These are phyloP conservation scores for Alternaria gaisen DNA, from an alignment of 2,329 filamentous ascomycete genomes.

Conservation along the genomic window DNA sequence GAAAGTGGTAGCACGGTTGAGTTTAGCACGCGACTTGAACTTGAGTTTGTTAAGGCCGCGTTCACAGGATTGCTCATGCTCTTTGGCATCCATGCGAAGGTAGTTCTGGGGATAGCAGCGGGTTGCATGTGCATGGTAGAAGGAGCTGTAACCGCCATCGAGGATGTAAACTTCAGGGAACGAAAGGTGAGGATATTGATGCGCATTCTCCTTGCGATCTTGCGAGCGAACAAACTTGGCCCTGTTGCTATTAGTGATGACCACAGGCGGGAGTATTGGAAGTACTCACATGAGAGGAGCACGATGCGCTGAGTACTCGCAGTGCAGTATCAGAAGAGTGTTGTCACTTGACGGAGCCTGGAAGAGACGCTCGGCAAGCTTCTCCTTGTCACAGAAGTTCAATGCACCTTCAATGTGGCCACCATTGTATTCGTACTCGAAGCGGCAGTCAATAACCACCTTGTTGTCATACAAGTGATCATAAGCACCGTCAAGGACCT, in stretches of 20 bases:
- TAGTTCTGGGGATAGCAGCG: slow-evolving; percentile 95
- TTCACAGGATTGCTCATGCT: slow-evolving; percentile 92
- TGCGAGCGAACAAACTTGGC: slow-evolving; percentile 90
- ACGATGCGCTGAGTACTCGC: slow-evolving; percentile 97
- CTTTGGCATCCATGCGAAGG: slow-evolving; percentile 93
- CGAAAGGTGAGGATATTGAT: slow-evolving; percentile 86
- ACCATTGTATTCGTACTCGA: slow-evolving; percentile 98
- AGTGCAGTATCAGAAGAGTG: slow-evolving; percentile 91
- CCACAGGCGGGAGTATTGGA: not conserved
- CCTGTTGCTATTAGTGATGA: slow-evolving; percentile 48
- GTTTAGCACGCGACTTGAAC: slow-evolving; percentile 74
- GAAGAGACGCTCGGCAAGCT: slow-evolving; percentile 82
- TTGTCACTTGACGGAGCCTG: slow-evolving; percentile 67
- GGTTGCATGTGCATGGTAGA: slow-evolving; percentile 79
- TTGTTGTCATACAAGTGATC: slow-evolving; percentile 78
- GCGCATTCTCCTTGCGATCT: slow-evolving; percentile 85
- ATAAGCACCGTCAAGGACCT: slow-evolving; percentile 88
- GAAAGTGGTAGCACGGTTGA: slow-evolving; percentile 90
- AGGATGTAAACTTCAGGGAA: slow-evolving; percentile 98
- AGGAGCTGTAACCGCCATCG: slow-evolving; percentile 93
- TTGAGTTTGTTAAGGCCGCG: slow-evolving; percentile 93
- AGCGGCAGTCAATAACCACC: slow-evolving; percentile 93
- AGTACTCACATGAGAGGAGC: slow-evolving; percentile 81
- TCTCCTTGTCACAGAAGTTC: slow-evolving; percentile 97
- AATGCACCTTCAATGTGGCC: slow-evolving; percentile 93